Base-by-base conservation (phyloP, 208 protist species). In the Crithidia acanthocephali region DNA sequence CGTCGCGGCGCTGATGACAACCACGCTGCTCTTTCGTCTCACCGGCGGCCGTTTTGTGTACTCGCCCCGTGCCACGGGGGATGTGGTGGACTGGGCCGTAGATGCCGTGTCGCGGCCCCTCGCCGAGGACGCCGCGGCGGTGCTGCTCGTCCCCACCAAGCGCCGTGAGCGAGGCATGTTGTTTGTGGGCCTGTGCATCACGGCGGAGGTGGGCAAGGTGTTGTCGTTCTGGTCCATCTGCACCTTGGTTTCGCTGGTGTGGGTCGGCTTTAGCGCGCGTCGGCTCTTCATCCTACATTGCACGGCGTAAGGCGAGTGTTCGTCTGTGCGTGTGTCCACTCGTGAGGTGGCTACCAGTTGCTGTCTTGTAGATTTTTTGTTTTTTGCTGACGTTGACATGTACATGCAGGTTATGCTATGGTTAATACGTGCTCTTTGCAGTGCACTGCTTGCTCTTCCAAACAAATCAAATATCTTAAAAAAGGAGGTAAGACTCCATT, bases 71-170 rank as follows among this genome's bases (percentile, higher is more conserved):
- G 35, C 37, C 2, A 68, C 68, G 0, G 65, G 30, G 9, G 50
- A 68, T 13, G 73, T 80, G 15, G 76, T 78, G 42, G 81, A 86
- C 35, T 82, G 71, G 76, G 30, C 76, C 5, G 47, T 79, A 20
- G 76, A 86, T 30, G 60, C 68, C 0, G 10, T 74, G 5, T 68
- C 64, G 8, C 68, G 72, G 22, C 72, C 71, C 32, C 35, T 59
- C 4, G 45, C 47, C 2, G 55, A 81, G 4, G 63, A 68, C 44
- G 40, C 45, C 0, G 72, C 40, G 23, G 28, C 44, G 7, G 18
- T 72, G 10, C 52, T 79, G 20, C 58, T 74, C 0, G 16, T n/a
- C 5, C 45, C 69, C 0, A 32, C 53, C 37, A 61, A 62, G 55
- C 73, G 73, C 1, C 67, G 57, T 1, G 55, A 64, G 68, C 73